Conservation (phyloP, 495 filamentous ascomycete species). For the Penicillium soppii region DNA sequence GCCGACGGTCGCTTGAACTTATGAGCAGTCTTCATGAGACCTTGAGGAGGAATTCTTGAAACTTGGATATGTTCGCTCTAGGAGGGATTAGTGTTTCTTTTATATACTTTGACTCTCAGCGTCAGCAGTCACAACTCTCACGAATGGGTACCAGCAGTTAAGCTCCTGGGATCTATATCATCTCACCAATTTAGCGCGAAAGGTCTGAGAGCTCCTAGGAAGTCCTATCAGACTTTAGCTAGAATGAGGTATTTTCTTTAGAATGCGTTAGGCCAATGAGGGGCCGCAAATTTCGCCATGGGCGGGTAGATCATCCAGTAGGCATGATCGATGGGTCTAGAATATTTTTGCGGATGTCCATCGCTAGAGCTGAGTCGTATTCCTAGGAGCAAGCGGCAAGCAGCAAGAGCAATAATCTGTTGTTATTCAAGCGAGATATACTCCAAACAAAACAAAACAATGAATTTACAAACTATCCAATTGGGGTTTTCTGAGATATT, state of each 20-base stretch:
- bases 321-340: slow-evolving; percentile 3
- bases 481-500: slow-evolving; percentile 4
- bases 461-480: slow-evolving; percentile 3
- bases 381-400: slow-evolving; percentile 10
- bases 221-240: slow-evolving; percentile 7
- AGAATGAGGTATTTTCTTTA: slow-evolving; percentile 3
- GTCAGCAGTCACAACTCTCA: background rate
- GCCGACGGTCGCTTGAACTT: background rate
- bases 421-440: slow-evolving; percentile 1
- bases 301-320: slow-evolving; percentile 1
- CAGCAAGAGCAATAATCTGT: slow-evolving; percentile 4
- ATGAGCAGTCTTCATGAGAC: slow-evolving; percentile 1
- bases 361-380: slow-evolving; percentile 11
- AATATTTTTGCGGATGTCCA: slow-evolving; percentile 3
- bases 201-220: slow-evolving; percentile 3
- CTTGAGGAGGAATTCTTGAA: slow-evolving; percentile 8
- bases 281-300: background rate
- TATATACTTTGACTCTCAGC: slow-evolving; percentile 5
- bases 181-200: slow-evolving; percentile 3
- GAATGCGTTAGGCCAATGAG: slow-evolving; percentile 4
- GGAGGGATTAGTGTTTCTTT: slow-evolving; percentile 7
- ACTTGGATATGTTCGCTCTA: slow-evolving; percentile 5
- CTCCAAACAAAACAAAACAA: background rate
- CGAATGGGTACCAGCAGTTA: slow-evolving; percentile 1
- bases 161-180: slow-evolving; percentile 5